Conservation (phyloP, 371 early-diverging fungal species). For the Dinochytrium kinnereticum region DNA sequence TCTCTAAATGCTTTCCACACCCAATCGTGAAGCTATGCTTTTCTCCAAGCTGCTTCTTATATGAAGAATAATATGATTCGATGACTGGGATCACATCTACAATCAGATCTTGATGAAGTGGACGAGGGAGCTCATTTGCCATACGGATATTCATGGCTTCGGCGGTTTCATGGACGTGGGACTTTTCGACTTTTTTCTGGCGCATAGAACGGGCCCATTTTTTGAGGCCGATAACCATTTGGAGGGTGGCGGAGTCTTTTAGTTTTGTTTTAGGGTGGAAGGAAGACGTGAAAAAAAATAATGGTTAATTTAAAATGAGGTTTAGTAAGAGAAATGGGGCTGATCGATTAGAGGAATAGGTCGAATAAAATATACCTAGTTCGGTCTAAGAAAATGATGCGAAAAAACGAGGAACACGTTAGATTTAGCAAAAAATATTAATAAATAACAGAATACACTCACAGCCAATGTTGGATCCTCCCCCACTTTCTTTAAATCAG, state of each 20-base stretch:
- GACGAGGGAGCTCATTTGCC: conserved; percentile 21
- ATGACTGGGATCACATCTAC: conserved; percentile 26
- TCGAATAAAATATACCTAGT: conserved; percentile 24
- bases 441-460: not conserved
- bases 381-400: conserved; percentile 16
- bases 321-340: not conserved
- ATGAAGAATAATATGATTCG: not conserved
- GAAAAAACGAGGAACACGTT: not conserved
- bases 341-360: no score
- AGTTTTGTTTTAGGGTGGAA: no score
- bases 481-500: conserved; percentile 25
- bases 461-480: conserved; percentile 26
- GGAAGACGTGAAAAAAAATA: no score
- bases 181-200: not conserved
- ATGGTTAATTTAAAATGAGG: not conserved
- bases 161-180: not conserved
- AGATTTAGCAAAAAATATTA: not conserved
- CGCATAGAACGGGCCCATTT: conserved; percentile 24
- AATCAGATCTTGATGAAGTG: conserved; percentile 23
- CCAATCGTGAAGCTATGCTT: conserved; percentile 20
- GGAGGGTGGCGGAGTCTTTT: conserved; percentile 21
- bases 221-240: conserved; percentile 31
- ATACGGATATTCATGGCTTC: conserved; percentile 3
- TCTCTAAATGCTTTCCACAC: conserved; percentile 4
- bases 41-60: conserved; percentile 19